Base-by-base conservation (phyloP, 2,329 filamentous ascomycete species). In the Gnomoniopsis sp. region DNA sequence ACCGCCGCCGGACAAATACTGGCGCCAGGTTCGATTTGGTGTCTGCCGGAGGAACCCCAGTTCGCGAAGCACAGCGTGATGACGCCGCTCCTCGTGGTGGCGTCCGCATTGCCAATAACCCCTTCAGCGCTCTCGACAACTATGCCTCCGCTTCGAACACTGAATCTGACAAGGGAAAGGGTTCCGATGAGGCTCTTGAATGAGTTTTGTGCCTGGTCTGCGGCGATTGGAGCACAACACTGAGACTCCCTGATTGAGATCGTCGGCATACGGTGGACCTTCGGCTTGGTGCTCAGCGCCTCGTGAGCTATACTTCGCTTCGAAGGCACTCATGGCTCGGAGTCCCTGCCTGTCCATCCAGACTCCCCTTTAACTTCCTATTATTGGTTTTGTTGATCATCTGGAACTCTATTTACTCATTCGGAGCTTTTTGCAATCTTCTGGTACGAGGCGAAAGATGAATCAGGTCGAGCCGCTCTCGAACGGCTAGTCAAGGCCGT, bases 81-180 rank as follows among this genome's bases (percentile, higher is more conserved):
- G n/a, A 46, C 26, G 22, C 34, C 43, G 41, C 41, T 30, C 8
- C n/a, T n/a, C 7, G 36, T n/a, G 44, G 23, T 8, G 49, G 49
- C 11, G 48, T 19, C 21, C 17, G 19, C 21, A 21, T 47, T 12
- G 19, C 34, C 17, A 58, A 55, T n/a, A 59, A 59, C 47, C 57
- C 47, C 17, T 59, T 50, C 14, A 46, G 26, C 21, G 33, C 57
- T 2, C 57, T 59, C 17, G 33, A 41, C 3, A 34, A 54, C 19
- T 19, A 12, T 4, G 19, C 2, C 36, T 41, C 15, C 4, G 51
- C 34, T 21, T 23, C 44, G 11, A 46, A 15, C 36, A 30, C n/a
- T 19, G 41, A 34, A 2, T 47, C 26, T 2, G 57, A 55, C 3
- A 47, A 30, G 1, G 44, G 21, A 14, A 26, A 48, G 19, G 44